Evolutionary conservation across 768 basidiomycete species (phyloP), one percentile per base, ranked within the genome.

Genomic region (Russula lepida): DNA sequence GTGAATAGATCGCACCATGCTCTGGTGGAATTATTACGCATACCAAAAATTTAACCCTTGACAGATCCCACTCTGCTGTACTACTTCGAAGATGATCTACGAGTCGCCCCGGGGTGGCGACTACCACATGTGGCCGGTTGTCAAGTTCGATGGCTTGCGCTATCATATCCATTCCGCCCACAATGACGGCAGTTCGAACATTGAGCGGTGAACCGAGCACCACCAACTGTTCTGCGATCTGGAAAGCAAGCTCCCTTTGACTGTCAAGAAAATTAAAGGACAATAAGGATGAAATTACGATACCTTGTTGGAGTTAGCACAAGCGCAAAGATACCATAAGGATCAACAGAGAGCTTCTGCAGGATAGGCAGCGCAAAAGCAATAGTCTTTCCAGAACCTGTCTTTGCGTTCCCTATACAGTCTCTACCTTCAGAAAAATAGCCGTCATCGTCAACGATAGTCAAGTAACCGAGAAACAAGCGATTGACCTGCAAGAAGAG

Each of bases 131-230:
- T 0, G 97, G 97, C 44, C 89, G 82, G 64, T 85, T 83, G 2
- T 80, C 79, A 15, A 99, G 82, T 68, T 95, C 93, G 19, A 91
- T 76, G 0, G 95, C 92, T 71, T 99, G 97, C 1, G 84, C 71
- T 79, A 97, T 92, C 87, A 95, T 95, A 68, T 99, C 97, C 92
- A 99, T 95, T 6, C 97, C 97, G 19, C 97, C 97, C 2, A 98
- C 94, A 33, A 98, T 77, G 8, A 98, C 93, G 11, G 88, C 82
- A 9, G 93, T 95, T 32, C 85, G 84, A 51, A 92, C 74, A 68
- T 87, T 92, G 60, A 97, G 74, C 12, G 92, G 78, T 19, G 82
- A 78, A 27, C 97, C 95, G 2, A 99, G 79, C 6, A 94, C 94
- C 2, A 86, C 84, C 71, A 98, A 98, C 71, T 99, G 97, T 64